phyloP scores from a whole-genome alignment of 2,329 filamentous ascomycete species.

The Cladosporium sp. region DNA sequence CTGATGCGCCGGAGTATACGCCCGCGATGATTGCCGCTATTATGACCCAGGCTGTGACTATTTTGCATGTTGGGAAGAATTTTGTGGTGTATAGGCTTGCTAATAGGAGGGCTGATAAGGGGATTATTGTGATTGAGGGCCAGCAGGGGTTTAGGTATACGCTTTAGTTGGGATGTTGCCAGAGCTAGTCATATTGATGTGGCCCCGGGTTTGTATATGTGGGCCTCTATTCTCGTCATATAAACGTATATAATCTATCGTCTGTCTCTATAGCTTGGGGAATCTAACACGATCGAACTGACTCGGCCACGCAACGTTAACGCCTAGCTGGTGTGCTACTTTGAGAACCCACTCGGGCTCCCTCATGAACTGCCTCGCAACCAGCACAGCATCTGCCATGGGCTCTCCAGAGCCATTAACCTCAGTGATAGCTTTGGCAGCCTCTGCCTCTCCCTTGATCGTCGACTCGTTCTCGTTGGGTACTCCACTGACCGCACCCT shows the following conservation, averaged over 20 bases:
- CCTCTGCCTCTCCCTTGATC: conserved; percentile 32
- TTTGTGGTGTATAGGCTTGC: conserved; percentile 25
- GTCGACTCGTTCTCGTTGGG: conserved; percentile 20
- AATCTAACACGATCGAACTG: conserved; percentile 47
- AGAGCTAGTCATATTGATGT: neutral
- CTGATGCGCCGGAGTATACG: conserved; percentile 61
- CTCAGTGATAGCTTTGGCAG: conserved; percentile 43
- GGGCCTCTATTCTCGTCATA: neutral
- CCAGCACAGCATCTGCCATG: conserved; percentile 53
- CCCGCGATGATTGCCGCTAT: conserved; percentile 46
- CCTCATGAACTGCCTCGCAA: conserved; percentile 57
- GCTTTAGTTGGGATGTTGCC: neutral
- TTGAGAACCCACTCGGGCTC: conserved; percentile 58
- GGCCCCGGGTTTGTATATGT: neutral
- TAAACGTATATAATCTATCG: neutral
- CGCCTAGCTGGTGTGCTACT: conserved; percentile 52
- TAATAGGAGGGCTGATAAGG: conserved; percentile 28
- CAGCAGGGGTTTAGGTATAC: conserved; percentile 20
- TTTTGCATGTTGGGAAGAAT: conserved; percentile 28
- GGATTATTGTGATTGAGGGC: conserved; percentile 27
- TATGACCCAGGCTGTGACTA: conserved; percentile 27
- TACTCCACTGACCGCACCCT: conserved; percentile 25
- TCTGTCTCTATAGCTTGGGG: conserved; percentile 28
- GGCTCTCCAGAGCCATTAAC: conserved; percentile 31
- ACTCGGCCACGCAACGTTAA: conserved; percentile 51